Base-by-base conservation (phyloP, 163 green algal species). In the Dunaliella salina region DNA sequence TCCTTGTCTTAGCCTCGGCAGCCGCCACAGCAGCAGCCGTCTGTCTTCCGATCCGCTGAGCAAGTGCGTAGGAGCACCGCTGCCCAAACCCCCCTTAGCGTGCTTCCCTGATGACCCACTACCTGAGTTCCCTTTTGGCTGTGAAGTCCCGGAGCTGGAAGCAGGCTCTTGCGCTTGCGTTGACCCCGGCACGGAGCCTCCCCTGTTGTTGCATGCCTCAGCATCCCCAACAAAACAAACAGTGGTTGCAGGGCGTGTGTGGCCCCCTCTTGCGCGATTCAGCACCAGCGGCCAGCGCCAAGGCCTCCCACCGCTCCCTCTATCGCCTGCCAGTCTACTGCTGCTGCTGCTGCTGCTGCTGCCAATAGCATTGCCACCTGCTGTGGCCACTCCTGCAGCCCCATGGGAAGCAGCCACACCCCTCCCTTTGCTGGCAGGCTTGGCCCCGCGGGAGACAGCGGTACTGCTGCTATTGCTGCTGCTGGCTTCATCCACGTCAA, bases 221-320 rank as follows among this genome's bases (percentile, higher is more conserved):
- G 40, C 79, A 82, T 45, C 33, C 20, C 79, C 79, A 24, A 57
- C 79, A 82, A 82, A 82, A 33, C 79, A 82, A 11, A 57, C 32
- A 35, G 79, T 29, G 13, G 32, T 59, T 22, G 79, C 79, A 59
- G 79, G 79, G 11, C 79, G 32, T 17, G 32, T 82, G 33, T 82
- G 79, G 15, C 79, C 32, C 20, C 79, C 33, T 13, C 35, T 8
- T 18, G 79, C 63, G 24, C 63, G 63, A 12, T 75, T 29, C 63
- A 75, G 63, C 24, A 75, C 63, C 63, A 75, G 63, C 22, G 63
- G 63, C 63, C 63, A 26, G 63, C 11, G 63, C 63, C 63, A 30
- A 26, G 24, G 63, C 63, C 26, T 45, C 32, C 45, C 32, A 26
- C 79, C 13, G 0, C 33, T 35, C 45, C 32, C 79, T 29, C n/a